Percentiles rank a stretch among this genome's conserved stretches.
Evolutionary conservation across 441 rosid species (phyloP).

Genomic region (Croton setiger): DNA sequence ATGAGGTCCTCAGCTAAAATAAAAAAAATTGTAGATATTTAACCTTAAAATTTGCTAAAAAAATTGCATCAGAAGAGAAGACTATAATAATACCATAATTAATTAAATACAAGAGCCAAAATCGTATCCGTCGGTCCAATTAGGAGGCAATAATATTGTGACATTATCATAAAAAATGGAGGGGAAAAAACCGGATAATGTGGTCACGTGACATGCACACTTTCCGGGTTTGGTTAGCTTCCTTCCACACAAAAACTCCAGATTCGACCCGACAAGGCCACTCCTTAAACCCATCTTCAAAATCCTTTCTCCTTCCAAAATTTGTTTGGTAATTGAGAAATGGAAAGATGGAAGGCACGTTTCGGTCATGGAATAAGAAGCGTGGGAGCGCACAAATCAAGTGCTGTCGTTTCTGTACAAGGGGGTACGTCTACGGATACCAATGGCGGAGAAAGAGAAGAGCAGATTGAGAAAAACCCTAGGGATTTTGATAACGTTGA

Average conservation of each 20-base stretch:
- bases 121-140: neutral
- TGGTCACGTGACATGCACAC: slow-evolving; percentile 2
- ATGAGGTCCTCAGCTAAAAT: no score
- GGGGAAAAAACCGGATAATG: neutral
- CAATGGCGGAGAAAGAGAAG: slow-evolving; percentile 20
- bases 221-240: neutral
- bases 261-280: no score
- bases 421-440: slow-evolving; percentile 5
- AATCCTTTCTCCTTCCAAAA: no score
- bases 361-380: neutral
- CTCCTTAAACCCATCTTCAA: neutral
- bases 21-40: no score
- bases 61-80: no score
- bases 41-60: no score
- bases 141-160: neutral
- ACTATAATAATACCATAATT: no score
- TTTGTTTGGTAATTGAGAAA: neutral
- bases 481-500: slow-evolving; percentile 17
- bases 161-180: neutral
- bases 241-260: neutral
- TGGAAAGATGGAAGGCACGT: slow-evolving; percentile 14
- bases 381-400: neutral
- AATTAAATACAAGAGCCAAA: neutral
- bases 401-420: slow-evolving; percentile 13
- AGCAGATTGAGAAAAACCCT: slow-evolving; percentile 6